These are phyloP conservation scores for Talaromyces ruber DNA, from an alignment of 495 filamentous ascomycete species.

Conservation along the genomic window DNA sequence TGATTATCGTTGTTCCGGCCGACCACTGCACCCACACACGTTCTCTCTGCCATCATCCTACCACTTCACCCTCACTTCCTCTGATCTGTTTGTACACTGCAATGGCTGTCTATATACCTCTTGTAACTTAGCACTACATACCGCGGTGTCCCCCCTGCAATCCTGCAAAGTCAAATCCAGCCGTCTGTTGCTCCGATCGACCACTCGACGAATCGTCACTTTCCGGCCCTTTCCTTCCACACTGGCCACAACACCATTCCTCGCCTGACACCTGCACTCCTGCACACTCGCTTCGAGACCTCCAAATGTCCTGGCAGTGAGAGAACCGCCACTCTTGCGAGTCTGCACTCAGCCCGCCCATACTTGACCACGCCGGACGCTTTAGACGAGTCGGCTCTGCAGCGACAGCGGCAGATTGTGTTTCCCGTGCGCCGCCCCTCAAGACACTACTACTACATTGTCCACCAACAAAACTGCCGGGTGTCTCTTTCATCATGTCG, in stretches of 20 bases:
- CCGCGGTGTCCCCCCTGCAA: conserved; percentile 5
- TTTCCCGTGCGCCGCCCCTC: not conserved
- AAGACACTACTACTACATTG: conserved; percentile 12
- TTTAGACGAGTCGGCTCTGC: not conserved
- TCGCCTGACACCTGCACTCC: not conserved
- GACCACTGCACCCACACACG: not conserved
- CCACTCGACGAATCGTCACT: conserved; percentile 12
- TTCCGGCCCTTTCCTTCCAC: conserved; percentile 2
- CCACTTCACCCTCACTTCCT: not conserved
- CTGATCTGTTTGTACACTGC: conserved; percentile 1
- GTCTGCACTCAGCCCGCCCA: not conserved
- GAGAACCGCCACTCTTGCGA: not conserved
- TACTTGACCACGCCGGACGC: not conserved
- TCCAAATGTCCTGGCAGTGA: not conserved
- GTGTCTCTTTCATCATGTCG: conserved; percentile 59
- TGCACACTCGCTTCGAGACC: not conserved
- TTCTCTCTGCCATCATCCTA: not conserved
- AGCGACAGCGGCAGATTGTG: not conserved
- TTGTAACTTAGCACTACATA: conserved; percentile 6
- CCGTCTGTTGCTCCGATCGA: conserved; percentile 7
- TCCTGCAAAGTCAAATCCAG: conserved; percentile 5
- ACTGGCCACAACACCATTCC: not conserved
- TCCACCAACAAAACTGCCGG: conserved; percentile 8
- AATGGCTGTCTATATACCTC: conserved; percentile 9
- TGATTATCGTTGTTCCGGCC: conserved; percentile 8